These are phyloP conservation scores for Hordeum pubiflorum DNA, from an alignment of 202 grass and related monocot genomes.

Conservation along the genomic window DNA sequence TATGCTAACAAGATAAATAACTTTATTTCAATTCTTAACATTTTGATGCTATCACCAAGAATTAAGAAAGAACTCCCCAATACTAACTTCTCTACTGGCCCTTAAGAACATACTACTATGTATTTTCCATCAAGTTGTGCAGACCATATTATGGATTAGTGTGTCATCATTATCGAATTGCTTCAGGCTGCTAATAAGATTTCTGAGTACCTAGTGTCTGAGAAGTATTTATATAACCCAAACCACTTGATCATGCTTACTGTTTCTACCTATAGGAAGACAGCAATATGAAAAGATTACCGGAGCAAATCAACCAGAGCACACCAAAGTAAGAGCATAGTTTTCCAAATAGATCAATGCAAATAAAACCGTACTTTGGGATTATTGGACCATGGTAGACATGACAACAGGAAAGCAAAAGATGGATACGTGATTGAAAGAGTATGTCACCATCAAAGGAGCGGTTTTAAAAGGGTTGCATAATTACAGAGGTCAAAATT, in stretches of 20 bases:
- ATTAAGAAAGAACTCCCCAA: constrained; percentile 13
- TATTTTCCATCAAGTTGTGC: neutral
- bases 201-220: neutral
- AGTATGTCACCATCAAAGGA: neutral
- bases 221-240: neutral
- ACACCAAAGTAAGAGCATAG: neutral
- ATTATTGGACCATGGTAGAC: neutral
- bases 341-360: neutral
- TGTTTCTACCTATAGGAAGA: neutral
- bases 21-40: neutral
- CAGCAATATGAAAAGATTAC: constrained; percentile 1
- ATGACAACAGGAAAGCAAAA: neutral
- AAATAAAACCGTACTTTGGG: constrained; percentile 7
- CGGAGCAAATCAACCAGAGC: neutral
- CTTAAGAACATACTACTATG: neutral
- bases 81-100: neutral
- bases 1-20: constrained; percentile 6
- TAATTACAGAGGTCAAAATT: neutral
- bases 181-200: neutral
- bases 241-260: neutral
- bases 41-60: constrained; percentile 14
- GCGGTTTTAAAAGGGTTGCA: neutral
- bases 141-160: neutral
- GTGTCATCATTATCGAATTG: neutral
- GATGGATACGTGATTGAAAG: neutral